Conservation (phyloP, 352 stramenopile species). For the Pythium periplocum region DNA sequence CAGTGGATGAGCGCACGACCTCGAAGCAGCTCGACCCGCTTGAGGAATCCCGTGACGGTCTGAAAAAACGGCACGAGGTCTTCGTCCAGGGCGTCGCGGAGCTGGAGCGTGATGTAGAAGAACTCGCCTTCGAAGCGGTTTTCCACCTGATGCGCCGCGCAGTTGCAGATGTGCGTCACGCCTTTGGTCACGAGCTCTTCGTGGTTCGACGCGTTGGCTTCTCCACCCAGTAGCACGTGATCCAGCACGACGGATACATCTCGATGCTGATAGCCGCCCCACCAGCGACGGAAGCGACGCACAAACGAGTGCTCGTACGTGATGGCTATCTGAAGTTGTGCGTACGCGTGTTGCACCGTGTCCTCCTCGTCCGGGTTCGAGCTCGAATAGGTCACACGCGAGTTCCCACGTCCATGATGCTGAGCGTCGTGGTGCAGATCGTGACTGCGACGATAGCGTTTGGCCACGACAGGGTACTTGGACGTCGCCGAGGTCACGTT, state of each 20-base stretch:
- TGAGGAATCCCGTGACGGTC: constrained; percentile 45
- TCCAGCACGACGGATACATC: constrained; percentile 22
- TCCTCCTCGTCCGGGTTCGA: neutral
- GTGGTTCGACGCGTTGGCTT: constrained; percentile 35
- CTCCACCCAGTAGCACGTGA: constrained; percentile 41
- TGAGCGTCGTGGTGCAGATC: no score
- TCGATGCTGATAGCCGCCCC: neutral
- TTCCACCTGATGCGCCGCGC: constrained; percentile 26
- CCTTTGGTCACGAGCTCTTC: constrained; percentile 32
- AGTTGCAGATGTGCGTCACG: constrained; percentile 67
- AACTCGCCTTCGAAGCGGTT: constrained; percentile 69
- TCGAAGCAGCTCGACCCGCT: constrained; percentile 36
- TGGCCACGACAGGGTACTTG: no score
- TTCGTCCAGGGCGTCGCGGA: constrained; percentile 46
- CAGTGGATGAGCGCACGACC: constrained; percentile 58
- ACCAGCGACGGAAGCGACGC: neutral
- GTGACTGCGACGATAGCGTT: no score
- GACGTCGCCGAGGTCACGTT: no score
- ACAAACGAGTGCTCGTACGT: constrained; percentile 10
- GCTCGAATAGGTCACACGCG: neutral
- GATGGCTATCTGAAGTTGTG: neutral
- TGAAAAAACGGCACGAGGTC: constrained; percentile 52
- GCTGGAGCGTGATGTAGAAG: constrained; percentile 52
- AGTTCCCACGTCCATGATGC: no score
- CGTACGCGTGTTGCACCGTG: neutral